Percentiles rank a stretch among this genome's conserved stretches.
Evolutionary conservation across 352 stramenopile genomes (phyloP).

Genomic region (Globisporangium polare): DNA sequence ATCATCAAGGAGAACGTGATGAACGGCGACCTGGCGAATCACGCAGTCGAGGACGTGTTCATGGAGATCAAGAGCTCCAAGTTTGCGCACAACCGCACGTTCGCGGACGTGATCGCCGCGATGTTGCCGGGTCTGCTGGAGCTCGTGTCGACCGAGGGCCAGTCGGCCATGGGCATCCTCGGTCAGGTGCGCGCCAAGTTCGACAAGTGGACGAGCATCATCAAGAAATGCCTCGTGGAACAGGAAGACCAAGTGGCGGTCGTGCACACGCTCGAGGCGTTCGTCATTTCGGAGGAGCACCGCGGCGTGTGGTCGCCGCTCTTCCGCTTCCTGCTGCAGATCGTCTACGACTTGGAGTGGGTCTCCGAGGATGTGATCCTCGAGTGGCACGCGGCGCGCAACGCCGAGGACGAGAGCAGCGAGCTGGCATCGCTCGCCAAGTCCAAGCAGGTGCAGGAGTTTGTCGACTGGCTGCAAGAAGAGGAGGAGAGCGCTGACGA

Average conservation of each 20-base stretch:
- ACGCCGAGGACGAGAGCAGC: slow-evolving; percentile 31
- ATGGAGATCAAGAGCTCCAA: slow-evolving; percentile 94
- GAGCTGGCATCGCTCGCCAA: slow-evolving; percentile 43
- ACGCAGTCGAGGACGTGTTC: slow-evolving; percentile 88
- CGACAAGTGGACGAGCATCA: slow-evolving; percentile 87
- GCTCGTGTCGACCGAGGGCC: slow-evolving; percentile 46
- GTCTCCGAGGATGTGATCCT: slow-evolving; percentile 91
- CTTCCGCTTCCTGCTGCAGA: slow-evolving; percentile 94
- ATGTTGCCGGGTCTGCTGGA: slow-evolving; percentile 75
- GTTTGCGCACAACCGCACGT: slow-evolving; percentile 89
- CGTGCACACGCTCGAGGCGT: slow-evolving; percentile 53
- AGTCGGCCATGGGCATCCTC: slow-evolving; percentile 69
- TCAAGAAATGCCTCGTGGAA: slow-evolving; percentile 88
- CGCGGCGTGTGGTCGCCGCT: slow-evolving; percentile 58
- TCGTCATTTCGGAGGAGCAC: slow-evolving; percentile 41
- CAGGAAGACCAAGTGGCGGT: slow-evolving; percentile 66
- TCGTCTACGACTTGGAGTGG: slow-evolving; percentile 92
- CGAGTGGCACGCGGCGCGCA: slow-evolving; percentile 74
- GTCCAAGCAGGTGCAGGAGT: slow-evolving; percentile 86
- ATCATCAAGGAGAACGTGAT: slow-evolving; percentile 83
- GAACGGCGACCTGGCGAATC: slow-evolving; percentile 62
- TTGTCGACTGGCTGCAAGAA: slow-evolving; percentile 92
- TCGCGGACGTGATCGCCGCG: slow-evolving; percentile 71
- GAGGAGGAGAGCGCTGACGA: slow-evolving; percentile 52
- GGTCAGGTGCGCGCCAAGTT: slow-evolving; percentile 79